Evolutionary conservation across 2,329 filamentous ascomycete genomes (phyloP), one percentile per base, ranked within the genome.

Genomic region (Calonectria fujianensis): DNA sequence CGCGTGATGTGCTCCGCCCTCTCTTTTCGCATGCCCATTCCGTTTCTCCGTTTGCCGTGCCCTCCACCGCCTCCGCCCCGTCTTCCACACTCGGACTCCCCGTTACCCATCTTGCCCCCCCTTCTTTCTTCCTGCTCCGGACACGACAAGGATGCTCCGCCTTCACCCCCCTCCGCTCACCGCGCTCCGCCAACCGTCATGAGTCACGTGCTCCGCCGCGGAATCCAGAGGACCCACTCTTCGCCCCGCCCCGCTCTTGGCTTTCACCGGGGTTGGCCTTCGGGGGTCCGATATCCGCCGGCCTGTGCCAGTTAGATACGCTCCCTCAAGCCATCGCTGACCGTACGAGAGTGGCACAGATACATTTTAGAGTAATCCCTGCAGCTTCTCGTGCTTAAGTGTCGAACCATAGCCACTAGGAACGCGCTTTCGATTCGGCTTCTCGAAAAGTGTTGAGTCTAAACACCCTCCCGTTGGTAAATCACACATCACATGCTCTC

Each of bases 191-290:
- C 50, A 29, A 65, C 66, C 61, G 63, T 66, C 52, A 75, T 69
- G 63, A 75, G 76, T 80, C 79, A 80, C 79, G 79, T 80, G 79
- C 73, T 76, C 77, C 79, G 78, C 77, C 51, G 61, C 75, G 72
- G 72, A 31, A 41, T 39, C 69, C 76, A 69, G 65, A 31, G 32
- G 69, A 72, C 68, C 64, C 74, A 68, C 73, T 61, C 35, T 27
- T 31, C 35, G 59, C 63, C 66, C 77, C 75, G 74, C 76, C 73
- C 76, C 73, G 76, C 72, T 35, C 69, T 65, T 70, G 68, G 63
- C 57, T 54, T 39, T 72, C 74, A 68, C 51, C 66, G 57, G 41
- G n/a, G 57, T 41, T 54, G 48, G 31, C 63, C 68, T n/a, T 51
- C 61, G 65, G 59, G 31, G 27, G 52, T 65, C 64, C 27, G 73